Conservation (phyloP, 2,329 filamentous ascomycete species). For the Diaporthe sp. region DNA sequence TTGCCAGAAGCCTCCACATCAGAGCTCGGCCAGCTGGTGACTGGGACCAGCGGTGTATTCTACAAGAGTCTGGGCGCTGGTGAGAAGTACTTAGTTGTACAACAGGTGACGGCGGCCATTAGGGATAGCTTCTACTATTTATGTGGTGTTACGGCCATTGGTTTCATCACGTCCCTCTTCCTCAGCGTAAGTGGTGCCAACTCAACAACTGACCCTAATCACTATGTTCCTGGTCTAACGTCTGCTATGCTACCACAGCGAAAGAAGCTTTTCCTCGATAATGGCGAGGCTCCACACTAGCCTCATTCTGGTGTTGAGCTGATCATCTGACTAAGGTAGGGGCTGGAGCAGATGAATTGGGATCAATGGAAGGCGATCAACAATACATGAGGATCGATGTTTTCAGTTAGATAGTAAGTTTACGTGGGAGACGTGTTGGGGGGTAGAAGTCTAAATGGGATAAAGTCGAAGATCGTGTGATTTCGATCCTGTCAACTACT, state of each 20-base stretch:
- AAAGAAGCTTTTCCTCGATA: not conserved
- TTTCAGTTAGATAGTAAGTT: too few relatives aligned
- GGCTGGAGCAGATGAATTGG: not conserved
- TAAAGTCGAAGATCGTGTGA: too few relatives aligned
- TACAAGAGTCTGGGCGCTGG: conserved; percentile 32
- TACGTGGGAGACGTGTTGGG: too few relatives aligned
- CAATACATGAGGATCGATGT: too few relatives aligned
- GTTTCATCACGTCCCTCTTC: conserved; percentile 40
- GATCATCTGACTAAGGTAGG: too few relatives aligned
- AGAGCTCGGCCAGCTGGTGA: conserved; percentile 33
- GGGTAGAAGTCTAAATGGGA: too few relatives aligned
- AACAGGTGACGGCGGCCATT: conserved; percentile 38
- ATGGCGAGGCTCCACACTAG: not conserved
- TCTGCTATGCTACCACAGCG: not conserved
- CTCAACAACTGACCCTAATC: not conserved
- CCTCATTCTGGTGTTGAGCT: not conserved
- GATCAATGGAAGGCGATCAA: too few relatives aligned
- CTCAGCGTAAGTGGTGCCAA: conserved; percentile 33
- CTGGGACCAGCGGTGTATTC: conserved; percentile 35
- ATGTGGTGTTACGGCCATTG: conserved; percentile 34
- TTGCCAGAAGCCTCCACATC: conserved; percentile 8
- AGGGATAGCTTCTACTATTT: conserved; percentile 38
- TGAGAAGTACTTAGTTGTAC: conserved; percentile 30
- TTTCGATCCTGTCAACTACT: too few relatives aligned
- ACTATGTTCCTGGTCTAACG: not conserved